Evolutionary conservation across 208 protist genomes (phyloP).

Genomic region (Acanthamoeba lugdunensis): DNA sequence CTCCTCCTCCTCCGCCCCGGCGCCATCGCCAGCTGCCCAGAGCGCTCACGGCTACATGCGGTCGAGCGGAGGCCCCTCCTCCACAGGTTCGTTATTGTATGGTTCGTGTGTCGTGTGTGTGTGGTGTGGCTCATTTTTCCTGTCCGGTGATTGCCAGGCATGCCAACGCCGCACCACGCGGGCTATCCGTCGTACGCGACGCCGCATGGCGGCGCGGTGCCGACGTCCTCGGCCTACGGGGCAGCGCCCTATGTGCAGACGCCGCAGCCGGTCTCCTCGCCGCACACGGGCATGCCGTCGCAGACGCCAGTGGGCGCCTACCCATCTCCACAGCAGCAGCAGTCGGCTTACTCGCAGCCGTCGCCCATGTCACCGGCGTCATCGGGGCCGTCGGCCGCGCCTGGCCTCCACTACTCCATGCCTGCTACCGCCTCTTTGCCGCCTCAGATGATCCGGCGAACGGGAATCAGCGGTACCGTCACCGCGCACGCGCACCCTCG

Average conservation of each 20-base stretch:
- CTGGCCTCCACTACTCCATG: background rate
- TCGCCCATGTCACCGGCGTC: background rate
- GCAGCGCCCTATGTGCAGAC: too few species aligned
- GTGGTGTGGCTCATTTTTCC: too few species aligned
- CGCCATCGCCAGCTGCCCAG: background rate
- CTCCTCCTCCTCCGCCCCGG: background rate
- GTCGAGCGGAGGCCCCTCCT: background rate
- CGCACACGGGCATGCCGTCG: background rate
- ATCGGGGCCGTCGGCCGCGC: background rate
- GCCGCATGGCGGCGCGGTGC: too few species aligned
- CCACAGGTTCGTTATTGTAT: background rate
- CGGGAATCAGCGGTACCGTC: background rate
- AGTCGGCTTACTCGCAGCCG: background rate
- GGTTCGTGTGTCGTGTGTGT: too few species aligned
- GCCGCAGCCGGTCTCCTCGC: too few species aligned
- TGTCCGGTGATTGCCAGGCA: background rate
- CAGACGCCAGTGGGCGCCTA: background rate
- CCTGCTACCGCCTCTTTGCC: background rate
- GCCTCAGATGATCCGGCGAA: background rate
- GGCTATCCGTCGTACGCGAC: background rate
- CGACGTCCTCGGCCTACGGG: too few species aligned
- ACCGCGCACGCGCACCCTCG: too few species aligned
- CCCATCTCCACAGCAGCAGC: background rate
- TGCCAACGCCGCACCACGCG: background rate
- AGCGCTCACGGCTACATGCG: conserved; percentile 5